Percentiles rank a stretch among this genome's conserved stretches.
These are phyloP conservation scores for Rauvolfia tetraphylla DNA, from an alignment of 257 asterid species.

Conservation along the genomic window DNA sequence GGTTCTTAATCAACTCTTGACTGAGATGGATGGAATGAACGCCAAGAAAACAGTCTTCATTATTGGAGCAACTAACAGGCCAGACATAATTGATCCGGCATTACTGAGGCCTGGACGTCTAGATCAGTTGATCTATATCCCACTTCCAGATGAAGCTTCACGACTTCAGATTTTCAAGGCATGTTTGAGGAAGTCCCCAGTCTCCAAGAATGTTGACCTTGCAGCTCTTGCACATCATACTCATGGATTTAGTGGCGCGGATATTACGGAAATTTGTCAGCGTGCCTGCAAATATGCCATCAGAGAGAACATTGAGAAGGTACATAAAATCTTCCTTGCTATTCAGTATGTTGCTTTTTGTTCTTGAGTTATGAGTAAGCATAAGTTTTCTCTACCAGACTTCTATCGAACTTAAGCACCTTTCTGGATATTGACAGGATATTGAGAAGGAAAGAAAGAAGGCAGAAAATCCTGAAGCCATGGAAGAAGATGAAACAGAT, in stretches of 20 bases:
- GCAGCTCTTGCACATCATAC: constrained; percentile 54
- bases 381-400: background rate
- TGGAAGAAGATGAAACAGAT: constrained; percentile 62
- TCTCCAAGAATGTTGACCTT: constrained; percentile 44
- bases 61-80: constrained; percentile 67
- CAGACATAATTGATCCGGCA: constrained; percentile 60
- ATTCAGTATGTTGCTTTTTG: background rate
- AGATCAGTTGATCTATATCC: constrained; percentile 60
- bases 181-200: constrained; percentile 50
- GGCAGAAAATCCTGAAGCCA: constrained; percentile 50
- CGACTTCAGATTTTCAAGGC: constrained; percentile 57
- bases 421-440: constrained; percentile 25
- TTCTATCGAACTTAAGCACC: background rate
- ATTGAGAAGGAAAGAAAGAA: constrained; percentile 50
- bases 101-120: constrained; percentile 64
- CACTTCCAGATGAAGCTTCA: constrained; percentile 60
- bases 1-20: constrained; percentile 55
- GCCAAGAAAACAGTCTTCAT: constrained; percentile 65
- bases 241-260: constrained; percentile 63
- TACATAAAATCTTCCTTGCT: constrained; percentile 7
- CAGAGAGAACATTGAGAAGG: constrained; percentile 60
- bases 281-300: constrained; percentile 65
- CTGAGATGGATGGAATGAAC: constrained; percentile 66
- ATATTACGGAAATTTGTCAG: constrained; percentile 58
- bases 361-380: background rate